Percentiles rank a stretch among this genome's conserved stretches.
These are phyloP conservation scores for Globisporangium iwayamae DNA, from an alignment of 352 stramenopile genomes.

Conservation along the genomic window DNA sequence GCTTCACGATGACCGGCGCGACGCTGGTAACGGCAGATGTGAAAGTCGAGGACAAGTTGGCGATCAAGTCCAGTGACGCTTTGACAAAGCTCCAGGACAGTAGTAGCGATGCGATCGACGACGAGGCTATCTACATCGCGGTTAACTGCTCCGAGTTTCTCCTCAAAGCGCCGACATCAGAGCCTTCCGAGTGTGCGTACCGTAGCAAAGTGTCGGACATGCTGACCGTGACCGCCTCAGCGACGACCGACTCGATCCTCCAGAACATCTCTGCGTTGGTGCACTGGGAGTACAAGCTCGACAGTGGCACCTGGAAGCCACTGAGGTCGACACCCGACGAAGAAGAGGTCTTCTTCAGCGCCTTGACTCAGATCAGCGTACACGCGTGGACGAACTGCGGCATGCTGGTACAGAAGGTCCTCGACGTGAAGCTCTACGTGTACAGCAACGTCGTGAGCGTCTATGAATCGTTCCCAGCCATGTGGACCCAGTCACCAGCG, in stretches of 20 bases:
- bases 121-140: neutral
- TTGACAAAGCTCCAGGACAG: neutral
- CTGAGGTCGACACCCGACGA: neutral
- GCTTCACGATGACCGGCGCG: neutral
- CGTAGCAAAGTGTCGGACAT: neutral
- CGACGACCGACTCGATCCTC: neutral
- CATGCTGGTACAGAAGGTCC: too few relatives aligned
- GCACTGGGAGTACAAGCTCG: neutral
- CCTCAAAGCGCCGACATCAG: neutral
- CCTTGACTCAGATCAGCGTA: neutral
- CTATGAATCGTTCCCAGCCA: too few relatives aligned
- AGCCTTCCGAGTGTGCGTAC: neutral
- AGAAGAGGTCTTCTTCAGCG: neutral
- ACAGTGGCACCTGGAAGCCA: neutral
- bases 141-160: neutral
- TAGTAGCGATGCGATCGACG: neutral
- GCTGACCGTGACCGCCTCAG: neutral
- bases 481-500: too few relatives aligned
- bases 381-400: too few relatives aligned
- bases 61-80: neutral
- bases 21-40: neutral
- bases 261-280: neutral
- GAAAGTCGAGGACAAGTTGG: neutral
- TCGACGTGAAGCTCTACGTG: too few relatives aligned
- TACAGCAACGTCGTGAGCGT: too few relatives aligned